Evolutionary conservation across 1,284 basidiomycete species (phyloP).

Genomic region (Microbotryum scabiosae): DNA sequence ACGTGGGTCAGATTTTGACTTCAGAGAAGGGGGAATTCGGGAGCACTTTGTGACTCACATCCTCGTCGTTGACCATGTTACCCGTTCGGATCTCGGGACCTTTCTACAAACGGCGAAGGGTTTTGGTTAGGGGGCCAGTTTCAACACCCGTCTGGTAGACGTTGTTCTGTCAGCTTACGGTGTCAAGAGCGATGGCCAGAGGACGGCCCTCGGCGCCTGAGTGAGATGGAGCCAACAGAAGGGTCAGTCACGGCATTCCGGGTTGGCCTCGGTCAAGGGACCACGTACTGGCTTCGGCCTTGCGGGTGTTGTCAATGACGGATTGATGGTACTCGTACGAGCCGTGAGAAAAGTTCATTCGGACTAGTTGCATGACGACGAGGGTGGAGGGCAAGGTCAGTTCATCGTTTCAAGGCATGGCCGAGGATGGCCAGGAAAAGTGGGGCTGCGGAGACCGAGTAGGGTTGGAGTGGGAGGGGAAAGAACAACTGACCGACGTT

Average conservation of each 20-base stretch:
- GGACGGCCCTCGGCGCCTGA: constrained; percentile 67
- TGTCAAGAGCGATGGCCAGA: constrained; percentile 95
- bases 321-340: constrained; percentile 95
- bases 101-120: no score
- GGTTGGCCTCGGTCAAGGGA: background rate
- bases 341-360: constrained; percentile 98
- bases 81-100: constrained; percentile 99
- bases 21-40: no score
- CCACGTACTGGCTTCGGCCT: constrained; percentile 61
- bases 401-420: background rate
- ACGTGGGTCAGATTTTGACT: background rate
- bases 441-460: background rate
- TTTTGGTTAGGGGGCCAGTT: no score
- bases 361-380: constrained; percentile 51
- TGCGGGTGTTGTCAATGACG: constrained; percentile 90
- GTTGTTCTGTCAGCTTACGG: no score
- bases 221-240: no score
- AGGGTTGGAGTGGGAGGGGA: background rate
- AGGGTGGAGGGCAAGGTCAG: background rate
- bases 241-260: background rate
- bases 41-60: constrained; percentile 52
- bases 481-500: constrained; percentile 69
- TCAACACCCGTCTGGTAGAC: no score
- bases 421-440: background rate
- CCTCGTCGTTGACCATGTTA: constrained; percentile 73